Percentiles rank a stretch among this genome's conserved stretches.
Evolutionary conservation across 2,329 filamentous ascomycete genomes (phyloP).

Genomic region (Fusarium sp.): DNA sequence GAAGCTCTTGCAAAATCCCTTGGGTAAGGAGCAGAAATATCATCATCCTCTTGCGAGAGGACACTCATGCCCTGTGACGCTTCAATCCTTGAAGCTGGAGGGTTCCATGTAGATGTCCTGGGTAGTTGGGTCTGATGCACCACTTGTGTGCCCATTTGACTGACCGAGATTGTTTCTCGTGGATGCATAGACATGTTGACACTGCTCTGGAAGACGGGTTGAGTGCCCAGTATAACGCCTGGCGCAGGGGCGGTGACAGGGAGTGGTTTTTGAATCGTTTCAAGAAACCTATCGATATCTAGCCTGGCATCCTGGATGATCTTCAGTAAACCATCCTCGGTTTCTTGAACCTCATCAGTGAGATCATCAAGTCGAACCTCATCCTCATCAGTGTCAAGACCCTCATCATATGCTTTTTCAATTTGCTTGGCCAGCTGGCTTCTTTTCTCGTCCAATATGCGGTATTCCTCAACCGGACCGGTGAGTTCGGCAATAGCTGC

Average conservation of each 20-base stretch:
- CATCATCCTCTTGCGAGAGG: conserved; percentile 43
- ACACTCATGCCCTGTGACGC: conserved; percentile 36
- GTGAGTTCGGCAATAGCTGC: conserved; percentile 56
- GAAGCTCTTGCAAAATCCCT: conserved; percentile 32
- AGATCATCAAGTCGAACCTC: conserved; percentile 63
- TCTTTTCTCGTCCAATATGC: conserved; percentile 55
- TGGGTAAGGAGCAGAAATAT: conserved; percentile 43
- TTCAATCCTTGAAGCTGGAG: conserved; percentile 33
- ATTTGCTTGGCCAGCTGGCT: conserved; percentile 61
- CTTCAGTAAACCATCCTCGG: conserved; percentile 56
- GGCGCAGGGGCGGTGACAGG: conserved; percentile 14
- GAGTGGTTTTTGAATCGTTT: conserved; percentile 33
- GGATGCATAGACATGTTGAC: conserved; percentile 50
- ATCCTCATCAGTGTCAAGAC: conserved; percentile 63
- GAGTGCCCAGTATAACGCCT: conserved; percentile 58
- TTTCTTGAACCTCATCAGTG: conserved; percentile 56
- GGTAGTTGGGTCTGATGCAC: conserved; percentile 64
- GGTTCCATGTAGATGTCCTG: conserved; percentile 40
- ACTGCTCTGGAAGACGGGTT: conserved; percentile 49
- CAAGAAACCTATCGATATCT: conserved; percentile 55
- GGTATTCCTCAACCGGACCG: conserved; percentile 56
- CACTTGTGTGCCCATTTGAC: conserved; percentile 57
- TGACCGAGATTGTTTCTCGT: conserved; percentile 47
- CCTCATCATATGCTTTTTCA: conserved; percentile 61
- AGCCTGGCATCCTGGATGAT: conserved; percentile 59